Base-by-base conservation (phyloP, 768 basidiomycete species). In the Russula emetica region DNA sequence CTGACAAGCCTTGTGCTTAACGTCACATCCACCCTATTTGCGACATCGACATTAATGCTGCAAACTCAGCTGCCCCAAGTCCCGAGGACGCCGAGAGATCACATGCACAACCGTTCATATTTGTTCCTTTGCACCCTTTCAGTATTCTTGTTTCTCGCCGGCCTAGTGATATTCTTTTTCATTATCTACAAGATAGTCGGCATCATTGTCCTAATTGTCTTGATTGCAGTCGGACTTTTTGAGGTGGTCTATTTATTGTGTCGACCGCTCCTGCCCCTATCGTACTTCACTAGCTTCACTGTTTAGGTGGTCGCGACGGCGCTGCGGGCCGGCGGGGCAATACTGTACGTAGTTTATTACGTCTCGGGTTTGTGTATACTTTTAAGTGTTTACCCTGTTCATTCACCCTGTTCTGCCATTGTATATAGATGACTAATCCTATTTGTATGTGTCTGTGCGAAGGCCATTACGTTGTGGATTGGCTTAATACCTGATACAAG, bases 141-240 rank as follows among this genome's bases (percentile, higher is more conserved):
- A 2, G 72, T 82, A 7, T 74, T 81, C 24, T 71, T 82, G 2
- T 83, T 83, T 70, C 76, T 84, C 70, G 74, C 77, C 40, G 78
- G 80, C 45, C 73, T 83, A 22, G 71, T 81, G 36, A 72, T 76
- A 18, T 81, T 83, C 69, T 71, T 82, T 45, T 72, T 70, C 61
- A 72, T 76, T 7, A 69, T 69, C 36, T 53, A 69, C 50, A 24
- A 44, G 2, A 22, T 58, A 7, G 51, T 67, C 24, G 62, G 49
- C n/a, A 24, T 52, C 38, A 42, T 58, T 22, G 16, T 58, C 24
- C 20, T 55, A 2, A 26, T 51, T 14, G 22, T 55, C n/a, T 24
- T 55, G 3, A 32, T 55, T 14, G 22, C 44, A 30, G 58, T 66
- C 13, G 36, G 58, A 9, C 13, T 67, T 40, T 52, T 52, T 26